Percentiles rank a stretch among this genome's conserved stretches.
These are phyloP conservation scores for Citrus trifoliata DNA, from an alignment of 345 rosid species.

Conservation along the genomic window DNA sequence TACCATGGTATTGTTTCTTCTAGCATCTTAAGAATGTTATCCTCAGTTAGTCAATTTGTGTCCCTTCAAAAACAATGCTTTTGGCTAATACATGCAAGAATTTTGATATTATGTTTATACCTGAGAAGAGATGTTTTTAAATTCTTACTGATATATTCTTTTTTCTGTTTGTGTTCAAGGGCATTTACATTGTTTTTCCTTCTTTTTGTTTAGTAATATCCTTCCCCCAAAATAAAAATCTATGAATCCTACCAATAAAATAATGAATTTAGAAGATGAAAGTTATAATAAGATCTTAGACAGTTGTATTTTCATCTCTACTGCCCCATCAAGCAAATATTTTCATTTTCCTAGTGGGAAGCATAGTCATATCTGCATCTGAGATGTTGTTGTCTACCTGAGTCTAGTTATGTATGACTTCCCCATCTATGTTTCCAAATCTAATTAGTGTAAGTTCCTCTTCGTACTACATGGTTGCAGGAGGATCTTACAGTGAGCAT, in stretches of 20 bases:
- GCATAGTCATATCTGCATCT: neutral
- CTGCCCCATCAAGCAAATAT: neutral
- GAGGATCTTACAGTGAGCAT: constrained; percentile 64
- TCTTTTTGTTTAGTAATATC: neutral
- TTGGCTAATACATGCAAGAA: neutral
- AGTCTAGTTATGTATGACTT: neutral
- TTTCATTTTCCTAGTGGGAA: neutral
- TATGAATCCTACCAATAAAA: neutral
- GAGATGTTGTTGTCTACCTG: neutral
- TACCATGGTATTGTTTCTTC: neutral
- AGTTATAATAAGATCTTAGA: neutral
- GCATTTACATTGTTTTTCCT: neutral
- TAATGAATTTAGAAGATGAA: neutral
- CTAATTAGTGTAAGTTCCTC: neutral
- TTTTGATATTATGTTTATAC: neutral
- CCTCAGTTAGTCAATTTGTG: neutral
- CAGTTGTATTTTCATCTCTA: neutral
- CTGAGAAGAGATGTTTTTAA: neutral
- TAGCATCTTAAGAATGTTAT: neutral
- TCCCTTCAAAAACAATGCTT: neutral
- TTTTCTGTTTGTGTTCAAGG: neutral
- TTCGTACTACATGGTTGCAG: constrained; percentile 32
- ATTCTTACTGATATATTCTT: neutral
- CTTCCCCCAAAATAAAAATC: neutral
- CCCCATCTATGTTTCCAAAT: neutral